These are phyloP conservation scores for Tillandsia fasciculata DNA, from an alignment of 176 grass and related monocot genomes.

Conservation along the genomic window DNA sequence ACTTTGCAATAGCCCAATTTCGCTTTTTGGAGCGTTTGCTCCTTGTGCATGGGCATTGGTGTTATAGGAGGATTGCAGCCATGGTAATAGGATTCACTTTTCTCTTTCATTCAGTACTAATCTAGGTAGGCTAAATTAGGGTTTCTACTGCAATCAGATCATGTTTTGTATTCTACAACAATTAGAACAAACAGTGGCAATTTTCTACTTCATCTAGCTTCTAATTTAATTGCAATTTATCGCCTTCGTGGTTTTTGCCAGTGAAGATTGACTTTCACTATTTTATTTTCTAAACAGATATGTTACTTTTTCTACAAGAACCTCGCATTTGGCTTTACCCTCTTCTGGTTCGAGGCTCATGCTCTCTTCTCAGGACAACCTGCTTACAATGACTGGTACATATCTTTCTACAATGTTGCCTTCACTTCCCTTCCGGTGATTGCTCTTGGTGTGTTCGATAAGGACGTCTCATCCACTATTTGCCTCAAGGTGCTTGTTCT, in stretches of 20 bases:
- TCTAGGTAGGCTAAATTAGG: neutral
- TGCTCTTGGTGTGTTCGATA: slow-evolving; percentile 77
- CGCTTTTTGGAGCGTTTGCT: slow-evolving; percentile 75
- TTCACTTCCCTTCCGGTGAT: slow-evolving; percentile 87
- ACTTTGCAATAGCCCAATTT: slow-evolving; percentile 89
- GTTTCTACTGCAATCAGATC: neutral
- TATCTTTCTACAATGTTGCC: slow-evolving; percentile 48
- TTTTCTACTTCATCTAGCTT: neutral
- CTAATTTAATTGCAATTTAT: neutral
- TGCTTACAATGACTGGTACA: slow-evolving; percentile 72
- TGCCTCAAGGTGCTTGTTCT: slow-evolving; percentile 53
- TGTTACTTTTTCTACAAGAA: slow-evolving; percentile 99
- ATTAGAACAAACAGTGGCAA: no score
- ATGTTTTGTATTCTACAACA: neutral
- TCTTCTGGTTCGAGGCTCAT: slow-evolving; percentile 70
- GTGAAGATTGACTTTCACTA: neutral
- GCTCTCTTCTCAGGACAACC: slow-evolving; percentile 51
- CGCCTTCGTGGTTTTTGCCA: neutral
- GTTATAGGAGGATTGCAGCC: slow-evolving; percentile 78
- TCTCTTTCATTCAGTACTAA: neutral
- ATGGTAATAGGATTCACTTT: slow-evolving; percentile 38
- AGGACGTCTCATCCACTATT: slow-evolving; percentile 73
- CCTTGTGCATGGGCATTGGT: slow-evolving; percentile 94
- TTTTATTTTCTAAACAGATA: slow-evolving; percentile 33
- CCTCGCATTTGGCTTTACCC: slow-evolving; percentile 68